Base-by-base conservation (phyloP, 768 basidiomycete species). In the Cystofilobasidium capitatum region DNA sequence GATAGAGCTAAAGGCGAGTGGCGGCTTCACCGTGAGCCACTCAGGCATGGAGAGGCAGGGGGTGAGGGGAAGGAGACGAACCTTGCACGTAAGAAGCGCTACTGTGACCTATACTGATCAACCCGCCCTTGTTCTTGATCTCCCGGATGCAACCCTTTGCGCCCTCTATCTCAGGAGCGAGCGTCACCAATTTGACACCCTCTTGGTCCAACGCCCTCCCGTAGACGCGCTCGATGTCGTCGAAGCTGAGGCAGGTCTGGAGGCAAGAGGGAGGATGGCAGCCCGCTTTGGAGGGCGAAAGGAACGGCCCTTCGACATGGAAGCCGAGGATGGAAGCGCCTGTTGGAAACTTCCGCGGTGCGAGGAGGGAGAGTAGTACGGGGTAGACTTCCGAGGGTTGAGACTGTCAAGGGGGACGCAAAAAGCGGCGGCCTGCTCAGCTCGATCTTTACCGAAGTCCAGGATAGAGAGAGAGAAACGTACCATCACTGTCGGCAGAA, bases 261-360 rank as follows among this genome's bases (percentile, higher is more conserved):
- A 89, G 83, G 76, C 84, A 84, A 3, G 83, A 79, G 3, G 84
- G 83, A 0, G 87, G 82, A 75, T 94, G 91, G 2, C 88, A 89
- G 2, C 91, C 91, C 51, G 87, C 85, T 75, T 91, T 91, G n/a
- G 82, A 81, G 45, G 84, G 78, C 64, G 89, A 86, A 49, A 92
- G 81, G 79, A 92, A 93, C 0, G 91, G 91, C 0, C 91, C 91
- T 77, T 94, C 91, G 33, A 83, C 88, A 71, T 94, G 91, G 86
- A 88, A 93, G 33, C 91, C 91, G 16, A 93, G 82, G 3, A 91
- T 76, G 39, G 83, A 85, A 0, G 91, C 89, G 13, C 64, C 64
- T 13, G 71, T 79, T 0, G 83, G 79, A 17, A 83, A 82, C 17
- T 84, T 83, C 73, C 84, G 84, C 0, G 89, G 88, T 40, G 82